Evolutionary conservation across 805 yeast genomes (phyloP).

Genomic region (Jamesozyma hellenica): DNA sequence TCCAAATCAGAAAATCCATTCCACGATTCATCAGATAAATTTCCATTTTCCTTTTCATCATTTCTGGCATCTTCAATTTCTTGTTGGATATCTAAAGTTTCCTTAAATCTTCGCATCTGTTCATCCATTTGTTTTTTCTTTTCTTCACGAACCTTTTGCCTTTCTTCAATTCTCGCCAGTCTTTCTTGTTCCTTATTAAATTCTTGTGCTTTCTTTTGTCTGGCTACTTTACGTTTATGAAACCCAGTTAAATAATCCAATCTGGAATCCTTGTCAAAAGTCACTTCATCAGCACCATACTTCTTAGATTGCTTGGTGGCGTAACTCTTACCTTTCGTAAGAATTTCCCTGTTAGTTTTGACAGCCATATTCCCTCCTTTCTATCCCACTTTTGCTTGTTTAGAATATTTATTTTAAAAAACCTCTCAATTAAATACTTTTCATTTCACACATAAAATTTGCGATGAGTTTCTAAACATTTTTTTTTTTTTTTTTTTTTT

Average conservation of each 20-base stretch:
- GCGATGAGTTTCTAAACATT: background rate
- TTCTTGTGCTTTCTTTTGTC: conserved; percentile 79
- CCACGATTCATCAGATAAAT: conserved; percentile 29
- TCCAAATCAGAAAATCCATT: conserved; percentile 30
- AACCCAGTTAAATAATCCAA: conserved; percentile 86
- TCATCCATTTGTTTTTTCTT: conserved; percentile 54
- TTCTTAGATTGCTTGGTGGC: conserved; percentile 55
- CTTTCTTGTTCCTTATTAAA: conserved; percentile 70
- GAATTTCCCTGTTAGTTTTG: conserved; percentile 62
- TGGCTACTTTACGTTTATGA: conserved; percentile 82
- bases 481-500: no score
- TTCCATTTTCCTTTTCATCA: conserved; percentile 9
- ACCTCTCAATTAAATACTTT: no score
- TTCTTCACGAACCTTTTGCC: conserved; percentile 54
- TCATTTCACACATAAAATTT: no score
- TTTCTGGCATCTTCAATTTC: conserved; percentile 15
- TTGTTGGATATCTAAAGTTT: conserved; percentile 23
- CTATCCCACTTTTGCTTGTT: no score
- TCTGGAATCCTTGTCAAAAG: conserved; percentile 71
- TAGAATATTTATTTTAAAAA: no score
- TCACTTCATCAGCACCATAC: conserved; percentile 72
- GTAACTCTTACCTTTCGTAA: conserved; percentile 79
- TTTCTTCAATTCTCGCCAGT: conserved; percentile 60
- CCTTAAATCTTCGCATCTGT: conserved; percentile 34
- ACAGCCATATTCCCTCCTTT: conserved; percentile 1